Base-by-base conservation (phyloP, 148 eudicot genomes). In the Beta vulgaris region DNA sequence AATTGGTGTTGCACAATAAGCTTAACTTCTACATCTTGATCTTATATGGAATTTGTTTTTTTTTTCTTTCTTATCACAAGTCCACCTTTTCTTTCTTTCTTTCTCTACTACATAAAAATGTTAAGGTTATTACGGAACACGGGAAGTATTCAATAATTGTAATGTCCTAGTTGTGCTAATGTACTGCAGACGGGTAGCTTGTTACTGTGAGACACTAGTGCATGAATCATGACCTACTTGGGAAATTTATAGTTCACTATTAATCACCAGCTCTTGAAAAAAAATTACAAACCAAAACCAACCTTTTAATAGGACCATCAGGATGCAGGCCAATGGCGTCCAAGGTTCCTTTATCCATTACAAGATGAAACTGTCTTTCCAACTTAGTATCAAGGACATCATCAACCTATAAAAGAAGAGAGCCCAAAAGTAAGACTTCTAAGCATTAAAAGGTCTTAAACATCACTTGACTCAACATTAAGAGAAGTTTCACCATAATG, bases 261-360 rank as follows among this genome's bases (percentile, higher is more conserved):
- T 51, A 23, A 51, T n/a, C 43, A 39, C 43, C 57, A 51, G 57
- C 2, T 51, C 57, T 51, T 19, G 57, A 51, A 8, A n/a, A 19
- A 69, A 54, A 39, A 43, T 3, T 0, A 36, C 4, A 68, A 73
- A 62, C 59, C 46, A 59, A 26, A 19, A 35, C 67, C 18, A 55
- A 92, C 99, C 98, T 89, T 84, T 92, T 96, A 42, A 96, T 57
- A 82, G 91, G 89, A 51, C 99, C 98, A 86, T 96, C 98, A 77
- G 99, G 99, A 84, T 96, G 99, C 87, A 96, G 84, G 36, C 99
- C 99, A 81, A 96, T 88, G 58, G 99, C 99, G 80, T 96, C 99
- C 79, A 96, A 84, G 57, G 99, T 92, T 43, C 99, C 99, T 79
- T 95, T 96, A 74, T 96, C 99, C 84, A 88, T 77, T 72, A 96